Conservation (phyloP, 1,139 yeast genomes). For the Taphrina betulina region DNA sequence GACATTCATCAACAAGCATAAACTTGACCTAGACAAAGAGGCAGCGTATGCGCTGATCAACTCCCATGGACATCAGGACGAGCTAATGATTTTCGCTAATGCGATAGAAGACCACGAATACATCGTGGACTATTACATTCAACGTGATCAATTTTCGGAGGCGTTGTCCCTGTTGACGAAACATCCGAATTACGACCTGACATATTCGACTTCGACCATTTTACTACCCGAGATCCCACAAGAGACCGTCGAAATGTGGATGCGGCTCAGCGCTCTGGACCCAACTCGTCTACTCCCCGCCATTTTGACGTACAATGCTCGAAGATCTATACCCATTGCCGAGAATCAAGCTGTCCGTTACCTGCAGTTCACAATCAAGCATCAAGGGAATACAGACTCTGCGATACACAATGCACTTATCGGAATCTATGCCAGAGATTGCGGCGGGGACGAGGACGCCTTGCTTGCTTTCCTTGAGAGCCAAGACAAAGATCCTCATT, state of each 20-base stretch:
- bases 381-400: conserved; percentile 51
- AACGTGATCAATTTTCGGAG: conserved; percentile 68
- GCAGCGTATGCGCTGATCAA: conserved; percentile 72
- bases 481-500: conserved; percentile 44
- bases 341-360: conserved; percentile 68
- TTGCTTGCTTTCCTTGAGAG: conserved; percentile 53
- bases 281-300: conserved; percentile 72
- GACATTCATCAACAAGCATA: conserved; percentile 55
- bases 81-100: conserved; percentile 67
- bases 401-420: conserved; percentile 69
- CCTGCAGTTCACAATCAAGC: conserved; percentile 59
- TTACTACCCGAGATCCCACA: conserved; percentile 67
- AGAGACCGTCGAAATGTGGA: conserved; percentile 77
- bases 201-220: conserved; percentile 67
- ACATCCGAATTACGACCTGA: conserved; percentile 51
- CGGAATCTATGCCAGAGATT: conserved; percentile 66
- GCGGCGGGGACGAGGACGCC: conserved; percentile 48
- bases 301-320: conserved; percentile 59
- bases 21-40: conserved; percentile 55
- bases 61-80: conserved; percentile 63
- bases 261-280: conserved; percentile 55
- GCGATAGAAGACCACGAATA: conserved; percentile 66
- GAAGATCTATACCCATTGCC: conserved; percentile 14
- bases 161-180: conserved; percentile 62
- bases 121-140: conserved; percentile 68